Evolutionary conservation across 1,139 yeast species (phyloP), one percentile per base, ranked within the genome.

Genomic region (Blastobotrys aristatus): DNA sequence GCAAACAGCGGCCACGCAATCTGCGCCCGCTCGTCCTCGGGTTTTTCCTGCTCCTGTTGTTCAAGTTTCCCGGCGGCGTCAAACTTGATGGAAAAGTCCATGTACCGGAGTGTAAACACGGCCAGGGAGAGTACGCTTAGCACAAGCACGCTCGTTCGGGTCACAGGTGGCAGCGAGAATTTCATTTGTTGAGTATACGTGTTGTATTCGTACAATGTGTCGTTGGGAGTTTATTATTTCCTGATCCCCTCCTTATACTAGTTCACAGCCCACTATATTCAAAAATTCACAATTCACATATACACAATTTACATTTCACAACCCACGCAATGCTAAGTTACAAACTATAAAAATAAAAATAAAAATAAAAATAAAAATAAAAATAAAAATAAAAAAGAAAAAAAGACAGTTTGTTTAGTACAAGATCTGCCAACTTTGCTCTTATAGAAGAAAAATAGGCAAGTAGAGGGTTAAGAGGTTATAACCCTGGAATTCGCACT

Each of bases 151-250:
- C 68, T 51, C 11, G 62, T 61, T 49, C 65, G 62, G 1, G 77
- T 73, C 20, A 73, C 69, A 7, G 67, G 67, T 6, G 78, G 78
- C n/a, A 71, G 32, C 13, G 55, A 51, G 34, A 51, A 36, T 34
- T 48, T 50, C 53, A 48, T 51, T 26, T 26, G n/a, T n/a, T n/a
- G n/a, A n/a, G n/a, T n/a, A n/a, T n/a, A 26, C 8, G 30, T 26
- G 30, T 26, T 26, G 30, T 26, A 26, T 26, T 26, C n/a, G n/a
- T n/a, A n/a, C n/a, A n/a, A n/a, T n/a, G n/a, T n/a, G n/a, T n/a
- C n/a, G n/a, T n/a, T n/a, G 30, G 30, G 30, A 8, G 13, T 8
- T 26, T 26, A 26, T 26, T 26, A 26, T 26, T 26, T 26, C 30
- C 13, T 26, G 11, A 8, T 26, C 30, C 13, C 8, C 13, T 8